Conservation (phyloP, 2,329 filamentous ascomycete genomes). For the Daldinia sp. region DNA sequence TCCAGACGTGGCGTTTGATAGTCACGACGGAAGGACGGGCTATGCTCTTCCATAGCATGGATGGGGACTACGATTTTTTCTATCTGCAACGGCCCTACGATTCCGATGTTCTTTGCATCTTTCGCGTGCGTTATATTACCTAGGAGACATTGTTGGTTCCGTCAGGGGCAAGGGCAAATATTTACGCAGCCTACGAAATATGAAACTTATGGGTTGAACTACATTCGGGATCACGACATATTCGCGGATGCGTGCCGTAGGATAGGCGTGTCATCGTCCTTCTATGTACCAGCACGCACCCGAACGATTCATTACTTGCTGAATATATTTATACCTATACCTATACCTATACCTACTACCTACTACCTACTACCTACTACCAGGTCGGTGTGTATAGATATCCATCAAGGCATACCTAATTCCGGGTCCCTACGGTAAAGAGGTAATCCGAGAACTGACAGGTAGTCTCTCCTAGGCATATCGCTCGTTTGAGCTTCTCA, state of each 20-base stretch:
- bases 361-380: no score
- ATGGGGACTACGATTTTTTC: background rate
- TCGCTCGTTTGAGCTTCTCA: background rate
- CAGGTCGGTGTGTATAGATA: no score
- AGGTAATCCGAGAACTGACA: background rate
- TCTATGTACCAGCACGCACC: background rate
- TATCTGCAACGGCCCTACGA: background rate
- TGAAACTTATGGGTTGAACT: slow-evolving; percentile 3
- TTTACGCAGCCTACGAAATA: background rate
- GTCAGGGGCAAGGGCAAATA: background rate
- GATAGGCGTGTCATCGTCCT: slow-evolving; percentile 8
- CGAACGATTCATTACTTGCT: background rate
- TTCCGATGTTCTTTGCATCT: background rate
- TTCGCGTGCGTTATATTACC: no score
- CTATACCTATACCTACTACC: no score
- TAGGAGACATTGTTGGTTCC: background rate
- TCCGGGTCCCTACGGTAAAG: background rate
- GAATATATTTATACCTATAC: no score
- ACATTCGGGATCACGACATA: slow-evolving; percentile 1
- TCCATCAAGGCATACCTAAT: background rate
- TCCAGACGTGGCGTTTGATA: background rate
- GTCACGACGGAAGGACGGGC: background rate
- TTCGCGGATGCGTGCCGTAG: background rate
- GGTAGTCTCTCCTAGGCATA: background rate
- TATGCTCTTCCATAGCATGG: no score